Conservation (phyloP, 768 basidiomycete genomes). For the Tylopilus intermedius region DNA sequence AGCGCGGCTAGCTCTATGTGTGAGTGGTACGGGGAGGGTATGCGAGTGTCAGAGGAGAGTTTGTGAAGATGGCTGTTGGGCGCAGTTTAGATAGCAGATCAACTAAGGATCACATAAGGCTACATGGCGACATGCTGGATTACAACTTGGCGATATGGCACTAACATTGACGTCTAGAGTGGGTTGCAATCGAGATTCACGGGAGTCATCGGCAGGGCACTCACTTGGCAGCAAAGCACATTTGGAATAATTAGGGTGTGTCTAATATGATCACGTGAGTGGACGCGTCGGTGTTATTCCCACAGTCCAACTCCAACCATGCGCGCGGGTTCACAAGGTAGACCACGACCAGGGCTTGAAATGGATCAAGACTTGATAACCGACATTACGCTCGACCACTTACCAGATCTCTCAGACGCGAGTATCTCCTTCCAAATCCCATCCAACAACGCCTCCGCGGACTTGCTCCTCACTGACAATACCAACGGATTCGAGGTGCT, state of each 20-base stretch:
- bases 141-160: neutral
- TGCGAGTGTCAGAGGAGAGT: neutral
- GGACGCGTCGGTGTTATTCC: slow-evolving; percentile 25
- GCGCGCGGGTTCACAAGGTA: neutral
- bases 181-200: neutral
- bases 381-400: slow-evolving; percentile 47
- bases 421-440: slow-evolving; percentile 49
- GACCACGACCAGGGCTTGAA: slow-evolving; percentile 2
- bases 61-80: neutral
- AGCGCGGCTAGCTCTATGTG: neutral
- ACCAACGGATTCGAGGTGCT: slow-evolving; percentile 40
- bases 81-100: slow-evolving; percentile 6
- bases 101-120: slow-evolving; percentile 8
- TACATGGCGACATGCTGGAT: slow-evolving; percentile 10
- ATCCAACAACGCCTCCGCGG: slow-evolving; percentile 27
- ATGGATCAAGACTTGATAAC: slow-evolving; percentile 26
- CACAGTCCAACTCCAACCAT: slow-evolving; percentile 18
- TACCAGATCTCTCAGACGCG: slow-evolving; percentile 48
- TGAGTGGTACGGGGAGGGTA: neutral
- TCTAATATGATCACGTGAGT: slow-evolving; percentile 21
- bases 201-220: neutral
- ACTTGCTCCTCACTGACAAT: slow-evolving; percentile 39
- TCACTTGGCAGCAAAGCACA: neutral
- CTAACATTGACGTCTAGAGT: neutral
- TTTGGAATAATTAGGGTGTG: neutral